These are phyloP conservation scores for Aspergillus arachidicola DNA, from an alignment of 2,329 filamentous ascomycete species.

Conservation along the genomic window DNA sequence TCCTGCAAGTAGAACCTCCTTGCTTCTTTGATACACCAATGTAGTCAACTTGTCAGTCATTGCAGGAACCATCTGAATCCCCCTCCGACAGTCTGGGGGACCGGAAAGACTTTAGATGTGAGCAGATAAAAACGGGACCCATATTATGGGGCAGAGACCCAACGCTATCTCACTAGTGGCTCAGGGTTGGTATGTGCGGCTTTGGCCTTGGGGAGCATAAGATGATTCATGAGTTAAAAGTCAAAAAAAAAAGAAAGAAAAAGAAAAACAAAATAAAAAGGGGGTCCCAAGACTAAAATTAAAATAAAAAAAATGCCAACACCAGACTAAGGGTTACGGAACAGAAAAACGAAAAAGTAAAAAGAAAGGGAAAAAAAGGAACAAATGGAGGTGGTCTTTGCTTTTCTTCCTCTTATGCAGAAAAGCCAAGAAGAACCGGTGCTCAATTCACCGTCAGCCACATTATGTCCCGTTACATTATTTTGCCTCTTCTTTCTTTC, in stretches of 20 bases:
- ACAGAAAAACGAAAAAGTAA: not conserved
- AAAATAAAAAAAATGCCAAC: too few species aligned
- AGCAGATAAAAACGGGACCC: slow-evolving; percentile 1
- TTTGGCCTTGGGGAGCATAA: slow-evolving; percentile 9
- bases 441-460: too few species aligned
- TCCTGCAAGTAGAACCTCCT: not conserved
- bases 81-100: not conserved
- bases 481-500: too few species aligned
- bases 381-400: not conserved
- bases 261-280: slow-evolving; percentile 3
- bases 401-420: not conserved
- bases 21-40: not conserved
- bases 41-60: not conserved
- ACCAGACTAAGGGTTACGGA: too few species aligned
- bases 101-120: not conserved
- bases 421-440: not conserved
- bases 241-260: slow-evolving; percentile 2
- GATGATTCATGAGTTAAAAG: slow-evolving; percentile 1
- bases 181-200: slow-evolving; percentile 26
- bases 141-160: slow-evolving; percentile 1
- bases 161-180: slow-evolving; percentile 23
- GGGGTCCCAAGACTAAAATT: not conserved
- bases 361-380: not conserved
- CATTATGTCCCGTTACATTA: too few species aligned
- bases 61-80: not conserved